Base-by-base conservation (phyloP, 2,329 filamentous ascomycete genomes). In the Trichoderma aggressivum region DNA sequence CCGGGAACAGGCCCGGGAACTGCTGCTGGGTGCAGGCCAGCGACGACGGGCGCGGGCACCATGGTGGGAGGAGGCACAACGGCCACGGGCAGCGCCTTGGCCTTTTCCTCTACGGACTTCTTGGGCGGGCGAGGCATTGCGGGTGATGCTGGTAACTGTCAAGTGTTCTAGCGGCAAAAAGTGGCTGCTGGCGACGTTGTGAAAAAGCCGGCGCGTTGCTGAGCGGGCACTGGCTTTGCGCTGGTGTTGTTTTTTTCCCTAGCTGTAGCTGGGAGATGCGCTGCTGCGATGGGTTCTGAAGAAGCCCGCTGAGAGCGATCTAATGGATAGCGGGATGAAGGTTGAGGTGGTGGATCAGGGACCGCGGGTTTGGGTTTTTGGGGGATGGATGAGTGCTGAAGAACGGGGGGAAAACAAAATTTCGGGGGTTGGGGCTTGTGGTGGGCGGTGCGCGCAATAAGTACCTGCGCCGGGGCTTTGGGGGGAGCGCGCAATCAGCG, bases 51-150 rank as follows among this genome's bases (percentile, higher is more conserved):
- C 74, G 82, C 79, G 28, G 83, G 79, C 70, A 82, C 81, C 76
- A 84, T 82, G 70, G 79, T 76, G 62, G 83, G 80, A 70, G 80
- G 75, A 50, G 81, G 76, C n/a, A 77, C 77, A 70, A 78, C 76
- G 36, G 78, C 79, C 53, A 79, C 77, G 63, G 78, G 77, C 66
- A 79, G 75, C 18, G n/a, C 43, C 77, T 80, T 81, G 68, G 80
- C 76, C 77, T 80, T 80, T 73, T 80, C 80, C 73, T 81, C 79
- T 73, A 76, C 79, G 68, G 80, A 79, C 78, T 82, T 81, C 82
- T 85, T 86, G 72, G 82, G 78, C 43, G 82, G 82, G 74, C 84
- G 84, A 78, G 84, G 81, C 84, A 85, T 85, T 75, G 75, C 59
- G 47, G 47, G 47, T 21, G 50, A 47, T 43, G n/a, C 39, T 53